Percentiles rank a stretch among this genome's conserved stretches.
Evolutionary conservation across 2,329 filamentous ascomycete species (phyloP).

Genomic region (Colletotrichum zoysiae): DNA sequence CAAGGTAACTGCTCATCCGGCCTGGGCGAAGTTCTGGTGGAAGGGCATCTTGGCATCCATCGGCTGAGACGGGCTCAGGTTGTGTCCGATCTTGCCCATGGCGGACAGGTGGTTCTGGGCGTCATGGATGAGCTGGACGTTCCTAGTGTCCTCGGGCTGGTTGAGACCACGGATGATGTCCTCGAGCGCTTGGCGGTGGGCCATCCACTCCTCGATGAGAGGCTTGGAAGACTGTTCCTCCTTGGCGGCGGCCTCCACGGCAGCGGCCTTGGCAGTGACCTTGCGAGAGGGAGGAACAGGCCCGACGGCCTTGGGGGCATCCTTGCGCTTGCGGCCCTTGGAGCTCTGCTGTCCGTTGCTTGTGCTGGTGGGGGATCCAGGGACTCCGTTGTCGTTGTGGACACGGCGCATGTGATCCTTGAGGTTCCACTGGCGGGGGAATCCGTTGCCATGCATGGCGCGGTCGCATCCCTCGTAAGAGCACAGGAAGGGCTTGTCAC

Average conservation of each 20-base stretch:
- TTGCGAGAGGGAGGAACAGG: constrained; percentile 59
- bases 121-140: constrained; percentile 65
- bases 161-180: constrained; percentile 65
- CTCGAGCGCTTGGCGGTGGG: constrained; percentile 74
- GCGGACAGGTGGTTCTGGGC: constrained; percentile 63
- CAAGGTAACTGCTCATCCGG: constrained; percentile 48
- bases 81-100: constrained; percentile 65
- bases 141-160: constrained; percentile 65
- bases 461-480: constrained; percentile 89
- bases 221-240: constrained; percentile 54
- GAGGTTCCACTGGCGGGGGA: constrained; percentile 95
- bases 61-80: constrained; percentile 45
- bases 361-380: constrained; percentile 54
- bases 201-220: constrained; percentile 67
- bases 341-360: constrained; percentile 50
- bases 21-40: constrained; percentile 45
- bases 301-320: constrained; percentile 56
- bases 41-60: constrained; percentile 23
- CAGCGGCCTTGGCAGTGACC: constrained; percentile 58
- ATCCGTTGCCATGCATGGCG: constrained; percentile 84
- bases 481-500: constrained; percentile 92
- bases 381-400: constrained; percentile 73
- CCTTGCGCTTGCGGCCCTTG: constrained; percentile 72
- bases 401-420: constrained; percentile 98
- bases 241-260: constrained; percentile 50